Base-by-base conservation (phyloP, 768 basidiomycete species). In the Dacryopinax spathularia region DNA sequence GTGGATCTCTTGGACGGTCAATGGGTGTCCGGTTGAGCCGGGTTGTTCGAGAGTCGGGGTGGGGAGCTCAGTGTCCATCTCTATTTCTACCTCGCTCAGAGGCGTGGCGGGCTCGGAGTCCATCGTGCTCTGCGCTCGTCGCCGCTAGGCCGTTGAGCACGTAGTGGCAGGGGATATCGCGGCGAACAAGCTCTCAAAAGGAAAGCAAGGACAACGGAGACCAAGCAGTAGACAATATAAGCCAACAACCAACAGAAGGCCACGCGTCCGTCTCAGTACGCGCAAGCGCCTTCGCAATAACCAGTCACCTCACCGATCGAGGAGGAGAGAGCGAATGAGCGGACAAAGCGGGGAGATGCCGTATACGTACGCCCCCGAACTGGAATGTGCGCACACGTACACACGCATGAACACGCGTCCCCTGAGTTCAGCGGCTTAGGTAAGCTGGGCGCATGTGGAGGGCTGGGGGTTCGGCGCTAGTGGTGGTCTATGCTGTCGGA, bases 1-100 rank as follows among this genome's bases (percentile, higher is more conserved):
- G 62, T 86, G 82, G 88, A 91, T 91, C 62, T 83, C 81, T 65
- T 86, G 82, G 56, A 81, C 71, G 25, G 85, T 56, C 25, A 56
- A 29, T 2, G 7, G 15, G 9, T 20, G 25, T 10, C 29, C 43
- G 22, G 43, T 7, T 7, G 13, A 12, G 22, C 43, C 48, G 3
- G 12, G 25, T 20, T 56, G 48, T 15, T 56, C 48, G 25, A 3
- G 15, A 7, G 48, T 56, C 22, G 48, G 48, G 15, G 48, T 56
- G 10, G 48, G 48, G 25, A 56, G 25, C 25, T 56, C 48, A 3
- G 48, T 56, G 13, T 56, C 48, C 25, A 56, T 29, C 13, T 56
- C 48, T 29, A 56, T 56, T 29, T 56, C 48, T 13, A 31, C 25
- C 29, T 56, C 48, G 48, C 48, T 56, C 48, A 56, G 15, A 22